Base-by-base conservation (phyloP, 345 rosid genomes). In the Angophora floribunda region DNA sequence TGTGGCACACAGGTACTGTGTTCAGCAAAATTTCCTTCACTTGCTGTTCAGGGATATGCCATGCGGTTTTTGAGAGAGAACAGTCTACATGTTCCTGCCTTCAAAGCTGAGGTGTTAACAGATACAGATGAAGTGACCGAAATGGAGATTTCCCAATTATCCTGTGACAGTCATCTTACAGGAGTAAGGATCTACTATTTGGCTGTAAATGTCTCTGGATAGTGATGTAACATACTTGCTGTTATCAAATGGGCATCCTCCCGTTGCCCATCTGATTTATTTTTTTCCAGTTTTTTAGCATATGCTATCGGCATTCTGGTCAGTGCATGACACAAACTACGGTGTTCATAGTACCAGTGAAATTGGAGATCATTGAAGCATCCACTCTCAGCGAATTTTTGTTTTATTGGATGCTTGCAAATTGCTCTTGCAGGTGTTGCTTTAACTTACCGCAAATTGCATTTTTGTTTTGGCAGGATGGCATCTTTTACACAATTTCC, bases 401-500 rank as follows among this genome's bases (percentile, higher is more conserved):
- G 49, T 75, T 75, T 41, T 19, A 75, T 75, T 75, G 84, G 49
- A 75, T 41, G 84, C 84, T 41, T 75, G 49, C 49, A 41, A 49
- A 75, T 41, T 19, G 82, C 82, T 70, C 82, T 75, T 75, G 49
- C 28, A 10, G 84, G 26, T 41, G 49, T 75, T 75, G 49, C 49
- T 75, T 75, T 75, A 75, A 75, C 84, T 75, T 75, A 75, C 49
- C 19, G 49, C 84, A 75, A 49, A 75, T 75, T 41, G 28, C 49
- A 41, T 75, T 75, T 32, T 70, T 75, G 9, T 75, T 75, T 75
- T 12, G 5, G 89, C 99, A 98, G 99, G 98, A 96, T 92, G 96
- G 97, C 92, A 95, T 98, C 87, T 98, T 98, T 91, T 96, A 97
- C 92, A 96, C 96, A 17, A 92, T 98, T 90, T 96, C 99, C 70